phyloP scores from a whole-genome alignment of 1,284 basidiomycete species.

The Xanthoconium separans region DNA sequence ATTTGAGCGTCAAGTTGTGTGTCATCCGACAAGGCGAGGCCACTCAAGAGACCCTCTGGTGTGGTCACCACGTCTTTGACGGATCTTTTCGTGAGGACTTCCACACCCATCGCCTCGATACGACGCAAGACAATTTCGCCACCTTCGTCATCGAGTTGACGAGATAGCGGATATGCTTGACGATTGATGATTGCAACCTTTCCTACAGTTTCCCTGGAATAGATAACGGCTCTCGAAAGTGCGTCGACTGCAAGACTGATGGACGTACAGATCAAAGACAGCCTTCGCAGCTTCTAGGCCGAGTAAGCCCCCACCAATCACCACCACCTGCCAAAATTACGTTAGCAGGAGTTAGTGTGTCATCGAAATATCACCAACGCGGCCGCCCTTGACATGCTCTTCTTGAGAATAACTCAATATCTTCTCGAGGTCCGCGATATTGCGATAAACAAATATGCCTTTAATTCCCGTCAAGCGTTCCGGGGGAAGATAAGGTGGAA shows the following conservation, averaged over 20 bases:
- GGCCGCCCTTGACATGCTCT: slow-evolving; percentile 39
- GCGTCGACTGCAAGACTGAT: background rate
- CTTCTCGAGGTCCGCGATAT: slow-evolving; percentile 62
- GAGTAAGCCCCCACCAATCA: slow-evolving; percentile 14
- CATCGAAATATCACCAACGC: slow-evolving; percentile 13
- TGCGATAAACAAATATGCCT: slow-evolving; percentile 74
- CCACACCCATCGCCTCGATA: slow-evolving; percentile 66
- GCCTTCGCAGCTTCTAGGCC: slow-evolving; percentile 18
- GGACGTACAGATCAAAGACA: slow-evolving; percentile 13
- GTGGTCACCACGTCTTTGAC: slow-evolving; percentile 43
- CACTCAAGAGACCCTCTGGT: slow-evolving; percentile 41
- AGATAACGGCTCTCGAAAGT: background rate
- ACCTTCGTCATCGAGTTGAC: slow-evolving; percentile 70
- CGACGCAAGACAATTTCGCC: slow-evolving; percentile 69
- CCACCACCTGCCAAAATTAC: slow-evolving; percentile 10
- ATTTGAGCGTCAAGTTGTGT: slow-evolving; percentile 45
- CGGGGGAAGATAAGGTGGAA: slow-evolving; percentile 61
- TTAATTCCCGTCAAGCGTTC: slow-evolving; percentile 38
- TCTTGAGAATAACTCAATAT: slow-evolving; percentile 58
- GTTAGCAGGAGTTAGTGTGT: background rate
- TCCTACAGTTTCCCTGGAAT: slow-evolving; percentile 32
- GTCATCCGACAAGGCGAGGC: slow-evolving; percentile 50
- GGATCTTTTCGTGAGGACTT: slow-evolving; percentile 54
- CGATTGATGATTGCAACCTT: slow-evolving; percentile 59
- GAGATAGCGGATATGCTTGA: slow-evolving; percentile 62